Evolutionary conservation across 768 basidiomycete species (phyloP), one percentile per base, ranked within the genome.

Genomic region (Rhizopogon vulgaris): DNA sequence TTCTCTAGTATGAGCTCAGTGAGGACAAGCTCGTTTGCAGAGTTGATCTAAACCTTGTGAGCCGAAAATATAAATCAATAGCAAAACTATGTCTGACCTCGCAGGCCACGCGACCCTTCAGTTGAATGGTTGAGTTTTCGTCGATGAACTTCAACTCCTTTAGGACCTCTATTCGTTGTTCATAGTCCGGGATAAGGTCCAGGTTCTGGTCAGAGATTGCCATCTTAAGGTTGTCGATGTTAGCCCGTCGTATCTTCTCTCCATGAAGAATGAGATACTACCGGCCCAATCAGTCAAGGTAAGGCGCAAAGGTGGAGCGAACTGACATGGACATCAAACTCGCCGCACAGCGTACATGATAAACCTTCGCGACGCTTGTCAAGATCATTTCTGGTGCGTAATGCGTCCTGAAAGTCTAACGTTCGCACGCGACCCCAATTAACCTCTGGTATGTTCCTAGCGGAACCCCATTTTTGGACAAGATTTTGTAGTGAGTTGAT

Each of bases 1-100:
- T 99, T 99, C 63, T 99, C 96, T 48, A 98, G 78, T 51, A 99
- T 95, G 47, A 99, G 80, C 63, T 99, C 96, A 0, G 96, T 99
- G 42, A 98, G 75, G 43, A 99, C 82, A 24, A 99, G 87, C 62
- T 98, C 96, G 56, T 91, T 92, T n/a, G 88, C 91, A 6, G 95
- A 97, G 66, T 99, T 99, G 65, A 99, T 98, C 94, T 97, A 61
- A n/a, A 49, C 15, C 34, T 38, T 10, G 30, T 52, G 40, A 56
- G 37, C 39, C 51, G 52, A 5, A 4, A 34, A 58, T 34, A 52
- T 30, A 36, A 25, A 17, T 25, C 27, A 22, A 38, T 24, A 11
- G 11, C 34, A 41, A 43, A 8, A 14, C 12, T 10, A 1, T 24
- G 36, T 24, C 71, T 48, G 53, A 94, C 94, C 77, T 99, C 96